A percentile compares a stretch with the other conserved stretches of the same genome.
Conservation (phyloP, 2,329 filamentous ascomycete species). For the Leptosphaerulina australis region DNA sequence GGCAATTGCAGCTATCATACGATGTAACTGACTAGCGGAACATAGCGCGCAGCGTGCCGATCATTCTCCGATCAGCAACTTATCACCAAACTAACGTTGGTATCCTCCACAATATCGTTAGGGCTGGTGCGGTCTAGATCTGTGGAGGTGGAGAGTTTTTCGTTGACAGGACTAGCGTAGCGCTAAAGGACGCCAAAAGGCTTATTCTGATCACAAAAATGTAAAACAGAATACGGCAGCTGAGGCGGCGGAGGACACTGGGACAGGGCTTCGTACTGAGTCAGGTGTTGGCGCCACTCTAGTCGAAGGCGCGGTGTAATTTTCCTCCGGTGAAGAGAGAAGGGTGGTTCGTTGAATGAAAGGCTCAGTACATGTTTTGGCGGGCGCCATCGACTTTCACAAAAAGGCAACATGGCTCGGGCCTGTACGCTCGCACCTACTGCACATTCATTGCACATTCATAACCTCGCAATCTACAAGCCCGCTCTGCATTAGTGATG, state of each 20-base stretch:
- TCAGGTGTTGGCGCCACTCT: background rate
- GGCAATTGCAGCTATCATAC: constrained; percentile 8
- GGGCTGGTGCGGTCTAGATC: constrained; percentile 6
- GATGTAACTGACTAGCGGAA: constrained; percentile 5
- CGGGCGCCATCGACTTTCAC: too few species aligned
- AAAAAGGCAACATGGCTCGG: too few species aligned
- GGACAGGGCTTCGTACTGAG: background rate
- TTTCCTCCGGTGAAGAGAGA: background rate
- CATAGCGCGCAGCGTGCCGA: constrained; percentile 2
- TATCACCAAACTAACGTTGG: background rate
- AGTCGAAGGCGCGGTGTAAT: background rate
- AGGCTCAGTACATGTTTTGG: too few species aligned
- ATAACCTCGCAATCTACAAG: too few species aligned
- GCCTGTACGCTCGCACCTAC: too few species aligned
- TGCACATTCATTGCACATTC: too few species aligned
- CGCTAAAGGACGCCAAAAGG: constrained; percentile 5
- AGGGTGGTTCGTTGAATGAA: background rate
- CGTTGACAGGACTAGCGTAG: background rate
- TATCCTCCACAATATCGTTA: constrained; percentile 1
- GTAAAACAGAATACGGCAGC: background rate
- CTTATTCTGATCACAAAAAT: constrained; percentile 4
- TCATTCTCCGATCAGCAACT: constrained; percentile 1
- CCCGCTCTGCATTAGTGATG: too few species aligned
- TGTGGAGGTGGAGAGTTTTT: constrained; percentile 9
- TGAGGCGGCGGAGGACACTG: background rate